Evolutionary conservation across 495 filamentous ascomycete species (phyloP).

Genomic region (Annulohypoxylon stygium): DNA sequence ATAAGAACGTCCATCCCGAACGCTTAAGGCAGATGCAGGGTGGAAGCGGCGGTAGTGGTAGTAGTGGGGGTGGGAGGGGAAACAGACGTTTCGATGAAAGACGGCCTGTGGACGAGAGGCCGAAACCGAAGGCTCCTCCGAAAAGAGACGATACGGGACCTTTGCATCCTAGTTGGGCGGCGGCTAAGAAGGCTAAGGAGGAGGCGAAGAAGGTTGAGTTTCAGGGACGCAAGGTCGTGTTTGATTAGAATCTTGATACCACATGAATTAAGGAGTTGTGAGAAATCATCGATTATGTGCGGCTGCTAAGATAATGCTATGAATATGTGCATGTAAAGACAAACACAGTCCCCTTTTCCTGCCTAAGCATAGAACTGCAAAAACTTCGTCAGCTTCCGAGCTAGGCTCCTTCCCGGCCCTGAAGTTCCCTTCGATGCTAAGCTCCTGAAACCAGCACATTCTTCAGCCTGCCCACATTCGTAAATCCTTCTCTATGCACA

Average conservation of each 20-base stretch:
- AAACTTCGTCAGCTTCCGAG: background rate
- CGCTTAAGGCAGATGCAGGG: conserved; percentile 43
- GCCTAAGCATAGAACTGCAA: background rate
- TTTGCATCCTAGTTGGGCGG: conserved; percentile 95
- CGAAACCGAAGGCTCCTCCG: conserved; percentile 52
- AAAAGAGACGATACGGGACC: conserved; percentile 72
- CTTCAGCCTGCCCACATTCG: too few relatives aligned
- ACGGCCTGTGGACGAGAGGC: conserved; percentile 32
- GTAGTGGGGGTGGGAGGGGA: conserved; percentile 2
- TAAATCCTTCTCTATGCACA: background rate
- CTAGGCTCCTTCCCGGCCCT: background rate
- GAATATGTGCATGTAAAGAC: background rate
- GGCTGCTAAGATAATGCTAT: background rate
- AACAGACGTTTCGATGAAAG: conserved; percentile 39
- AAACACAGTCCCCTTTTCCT: background rate
- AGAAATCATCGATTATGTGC: conserved; percentile 13
- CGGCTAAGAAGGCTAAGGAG: conserved; percentile 87
- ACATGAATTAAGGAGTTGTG: conserved; percentile 26
- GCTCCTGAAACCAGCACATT: too few relatives aligned
- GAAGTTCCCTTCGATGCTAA: too few relatives aligned
- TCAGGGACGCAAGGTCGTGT: conserved; percentile 89
- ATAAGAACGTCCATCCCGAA: conserved; percentile 43
- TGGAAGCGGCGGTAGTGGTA: background rate
- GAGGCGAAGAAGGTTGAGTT: conserved; percentile 72
- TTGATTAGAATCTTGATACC: conserved; percentile 70